Base-by-base conservation (phyloP, 805 yeast species). In the Jamesozyma spencerorum region DNA sequence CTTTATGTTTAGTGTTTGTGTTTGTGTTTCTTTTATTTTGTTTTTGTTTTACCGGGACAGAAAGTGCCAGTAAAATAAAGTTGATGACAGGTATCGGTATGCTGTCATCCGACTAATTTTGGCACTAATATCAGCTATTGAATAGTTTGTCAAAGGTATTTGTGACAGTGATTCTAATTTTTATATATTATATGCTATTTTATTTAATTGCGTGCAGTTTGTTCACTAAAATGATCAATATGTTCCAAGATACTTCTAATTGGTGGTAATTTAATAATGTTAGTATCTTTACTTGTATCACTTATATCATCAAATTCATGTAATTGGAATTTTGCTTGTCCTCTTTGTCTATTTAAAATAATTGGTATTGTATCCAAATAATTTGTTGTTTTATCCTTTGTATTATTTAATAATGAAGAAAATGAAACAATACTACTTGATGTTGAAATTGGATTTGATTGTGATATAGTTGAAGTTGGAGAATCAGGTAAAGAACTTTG, bases 341-440 rank as follows among this genome's bases (percentile, higher is more conserved):
- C 19, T n/a, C 19, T 13, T 18, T 18, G 11, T 33, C 36, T 33
- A 13, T 4, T 33, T 28, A n/a, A 8, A 8, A 28, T 28, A 5
- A 28, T n/a, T n/a, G 36, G 28, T 3, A 24, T 33, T 5, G 36
- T 12, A 24, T 33, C 36, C 5, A 33, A 5, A n/a, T 20, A 33
- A 13, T 4, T 33, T 13, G 36, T 6, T 5, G 17, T 32, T 12
- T 14, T 5, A 18, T 32, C 34, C 11, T 15, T 24, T 11, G 18
- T 13, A 4, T 7, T 5, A 32, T 46, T 42, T 18, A 42, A 20
- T 39, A 45, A 22, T 14, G 51, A 45, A 12, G 49, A 39, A 19
- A 50, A 17, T 3, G 54, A 50, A 12, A 46, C 35, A 1, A 43
- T 35, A 38, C 54, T 50, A 34, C 52, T 48, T 14, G 47, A 47